Percentiles rank a stretch among this genome's conserved stretches.
Conservation (phyloP, 169 alveolate genomes). For the Neospora caninum region DNA sequence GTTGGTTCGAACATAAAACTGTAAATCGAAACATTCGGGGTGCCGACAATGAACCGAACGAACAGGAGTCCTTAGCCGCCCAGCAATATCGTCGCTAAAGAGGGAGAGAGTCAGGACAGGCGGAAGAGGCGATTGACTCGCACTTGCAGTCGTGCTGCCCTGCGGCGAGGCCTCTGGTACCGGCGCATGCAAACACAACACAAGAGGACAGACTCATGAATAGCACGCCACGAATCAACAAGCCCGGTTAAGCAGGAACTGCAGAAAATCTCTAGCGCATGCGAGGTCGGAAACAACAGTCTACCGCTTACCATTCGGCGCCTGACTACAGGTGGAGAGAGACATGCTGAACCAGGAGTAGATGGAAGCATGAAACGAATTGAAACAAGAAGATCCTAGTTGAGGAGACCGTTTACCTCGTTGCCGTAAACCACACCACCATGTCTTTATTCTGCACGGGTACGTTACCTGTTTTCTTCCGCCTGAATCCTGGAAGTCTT, state of each 20-base stretch:
- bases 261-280: too few species aligned
- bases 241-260: too few species aligned
- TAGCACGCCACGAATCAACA: too few species aligned
- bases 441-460: too few species aligned
- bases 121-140: not conserved
- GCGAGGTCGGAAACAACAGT: too few species aligned
- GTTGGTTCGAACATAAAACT: slow-evolving; percentile 24
- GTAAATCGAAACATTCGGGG: slow-evolving; percentile 11
- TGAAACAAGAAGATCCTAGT: too few species aligned
- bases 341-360: not conserved
- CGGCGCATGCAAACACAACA: not conserved
- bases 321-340: not conserved
- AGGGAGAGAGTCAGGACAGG: slow-evolving; percentile 2
- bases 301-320: too few species aligned
- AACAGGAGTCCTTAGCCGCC: not conserved
- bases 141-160: not conserved
- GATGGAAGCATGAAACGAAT: too few species aligned
- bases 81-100: not conserved
- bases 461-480: not conserved
- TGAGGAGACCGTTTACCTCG: too few species aligned
- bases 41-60: slow-evolving; percentile 20
- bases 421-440: too few species aligned
- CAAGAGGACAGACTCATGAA: not conserved
- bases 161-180: not conserved
- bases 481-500: not conserved